Evolutionary conservation across 108 stramenopile genomes (phyloP), one percentile per base, ranked within the genome.

Genomic region (Pelagomonas calceolata): DNA sequence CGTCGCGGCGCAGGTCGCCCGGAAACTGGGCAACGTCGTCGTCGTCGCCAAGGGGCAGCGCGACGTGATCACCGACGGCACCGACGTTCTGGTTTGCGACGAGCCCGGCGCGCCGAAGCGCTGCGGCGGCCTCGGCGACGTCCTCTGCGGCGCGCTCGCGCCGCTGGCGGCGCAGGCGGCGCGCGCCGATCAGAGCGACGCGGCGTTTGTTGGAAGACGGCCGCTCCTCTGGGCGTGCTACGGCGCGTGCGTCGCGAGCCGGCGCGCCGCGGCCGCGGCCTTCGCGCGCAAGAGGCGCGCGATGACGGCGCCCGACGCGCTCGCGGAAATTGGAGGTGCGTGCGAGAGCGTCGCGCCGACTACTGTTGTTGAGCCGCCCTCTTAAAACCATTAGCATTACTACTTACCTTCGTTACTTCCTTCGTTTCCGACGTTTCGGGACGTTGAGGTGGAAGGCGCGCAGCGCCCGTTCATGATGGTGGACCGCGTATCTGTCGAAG

Each of bases 111-210:
- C 93, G 4, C 78, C 85, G 70, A 91, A 95, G 75, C 87, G 98
- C 65, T 95, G 94, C 43, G 98, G 98, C 64, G 98, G 98, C 26
- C 86, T 96, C 66, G 98, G 98, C 17, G 98, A 99, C 78, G 81
- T 99, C 26, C 78, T 99, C 70, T 84, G 94, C 21, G 92, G 93
- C 34, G 84, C 88, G 0, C 70, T 90, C 37, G 89, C 85, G 43
- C 85, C 89, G 17, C 85, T 92, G 33, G 51, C 88, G 75, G 86
- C 86, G 10, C 94, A 92, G 92, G 82, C 91, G 72, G 32, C 16
- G 30, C 21, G 44, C 33, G 30, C 26, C 26, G n/a, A n/a, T n/a
- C n/a, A n/a, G n/a, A n/a, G n/a, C n/a, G 45, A 29, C 36, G 66
- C 75, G 45, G 44, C 30, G 35, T 12, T 15, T 9, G 46, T n/a